These are phyloP conservation scores for Populus tomentosa DNA, from an alignment of 441 rosid genomes.

Conservation along the genomic window DNA sequence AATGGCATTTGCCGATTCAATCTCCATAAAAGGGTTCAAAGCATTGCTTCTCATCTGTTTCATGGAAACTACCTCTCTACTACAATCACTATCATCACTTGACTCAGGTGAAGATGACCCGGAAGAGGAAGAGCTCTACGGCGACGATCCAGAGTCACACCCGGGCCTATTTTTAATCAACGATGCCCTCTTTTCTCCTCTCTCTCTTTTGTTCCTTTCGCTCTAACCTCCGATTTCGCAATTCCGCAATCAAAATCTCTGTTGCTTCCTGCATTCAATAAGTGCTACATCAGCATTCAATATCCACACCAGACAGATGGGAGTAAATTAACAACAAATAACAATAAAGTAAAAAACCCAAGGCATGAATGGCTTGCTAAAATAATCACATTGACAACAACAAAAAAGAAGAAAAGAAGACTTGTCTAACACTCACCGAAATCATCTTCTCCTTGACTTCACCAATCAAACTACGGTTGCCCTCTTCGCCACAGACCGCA, in stretches of 20 bases:
- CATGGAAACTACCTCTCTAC: slow-evolving; percentile 1
- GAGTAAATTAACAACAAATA: too few species aligned
- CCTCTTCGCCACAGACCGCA: slow-evolving; percentile 4
- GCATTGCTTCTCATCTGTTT: slow-evolving; percentile 2
- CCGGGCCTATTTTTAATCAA: too few species aligned
- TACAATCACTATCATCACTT: slow-evolving; percentile 19
- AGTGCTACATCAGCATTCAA: too few species aligned
- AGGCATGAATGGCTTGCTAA: not conserved
- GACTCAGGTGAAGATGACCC: slow-evolving; percentile 23
- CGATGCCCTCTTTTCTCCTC: too few species aligned
- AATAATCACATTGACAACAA: not conserved
- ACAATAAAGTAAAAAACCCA: too few species aligned
- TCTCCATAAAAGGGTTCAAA: not conserved
- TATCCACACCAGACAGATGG: too few species aligned
- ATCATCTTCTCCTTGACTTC: slow-evolving; percentile 19
- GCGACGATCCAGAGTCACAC: too few species aligned
- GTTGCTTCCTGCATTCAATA: too few species aligned
- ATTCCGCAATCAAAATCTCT: too few species aligned
- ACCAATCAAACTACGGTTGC: slow-evolving; percentile 7
- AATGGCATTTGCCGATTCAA: not conserved
- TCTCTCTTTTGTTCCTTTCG: too few species aligned
- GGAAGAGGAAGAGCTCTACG: not conserved
- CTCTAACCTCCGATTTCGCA: too few species aligned
- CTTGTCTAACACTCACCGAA: slow-evolving; percentile 13
- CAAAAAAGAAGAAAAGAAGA: not conserved